Evolutionary conservation across 2,329 filamentous ascomycete genomes (phyloP), one percentile per base, ranked within the genome.

Genomic region (Dryadomyces sulphureus): DNA sequence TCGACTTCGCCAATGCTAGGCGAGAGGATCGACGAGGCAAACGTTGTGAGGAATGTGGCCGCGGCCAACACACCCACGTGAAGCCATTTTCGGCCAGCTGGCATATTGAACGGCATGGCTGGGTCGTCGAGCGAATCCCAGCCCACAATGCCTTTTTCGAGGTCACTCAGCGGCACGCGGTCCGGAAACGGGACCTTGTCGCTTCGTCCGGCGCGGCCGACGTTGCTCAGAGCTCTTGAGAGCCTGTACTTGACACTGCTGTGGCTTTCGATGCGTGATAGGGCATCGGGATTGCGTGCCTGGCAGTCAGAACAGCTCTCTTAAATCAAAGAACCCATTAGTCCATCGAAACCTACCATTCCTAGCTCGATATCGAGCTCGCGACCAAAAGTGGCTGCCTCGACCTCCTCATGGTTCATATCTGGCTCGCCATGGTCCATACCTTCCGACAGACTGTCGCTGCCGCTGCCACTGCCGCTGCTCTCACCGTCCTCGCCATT

Each of bases 31-130:
- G 77, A 77, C 7, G 77, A 80, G 0, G 77, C 74, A 22, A 81
- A 73, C 0, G 79, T 77, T 0, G 77, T 79, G 54, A 81, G 72
- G 52, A 82, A 72, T 9, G 77, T 80, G 55, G 80, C 79, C 49
- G 65, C 61, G 0, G 75, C 69, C 17, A 82, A 67, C 19, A 75
- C 66, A 41, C 67, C 58, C 6, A 73, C 69, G 25, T 73, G 68
- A 19, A 69, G 57, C 76, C 77, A 81, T 61, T 80, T 81, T 52
- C 67, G 72, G 17, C 57, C 56, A 5, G 54, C 55, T 1, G 67
- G 51, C 62, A 79, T 79, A 58, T 80, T 79, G 53, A 76, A 64
- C 2, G 76, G 76, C 59, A 75, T 74, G 2, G 62, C 60, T 0
- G 73, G 73, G 55, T 80, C 76, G 45, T 72, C 66, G 54, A 74